phyloP scores from a whole-genome alignment of 257 asterid genomes.

The Solanum lignicaule region DNA sequence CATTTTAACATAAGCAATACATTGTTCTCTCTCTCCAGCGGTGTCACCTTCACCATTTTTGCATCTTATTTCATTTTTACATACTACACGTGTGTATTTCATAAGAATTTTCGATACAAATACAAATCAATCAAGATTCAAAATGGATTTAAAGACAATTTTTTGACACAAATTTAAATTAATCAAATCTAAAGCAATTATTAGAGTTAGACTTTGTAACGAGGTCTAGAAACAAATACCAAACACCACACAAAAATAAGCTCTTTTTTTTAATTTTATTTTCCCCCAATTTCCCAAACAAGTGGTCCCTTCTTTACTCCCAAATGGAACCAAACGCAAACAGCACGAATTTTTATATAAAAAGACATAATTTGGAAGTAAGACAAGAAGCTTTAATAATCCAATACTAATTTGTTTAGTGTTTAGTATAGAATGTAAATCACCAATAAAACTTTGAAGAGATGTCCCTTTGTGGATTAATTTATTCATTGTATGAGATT shows the following conservation, averaged over 20 bases:
- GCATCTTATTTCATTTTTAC: neutral
- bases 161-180: neutral
- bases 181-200: neutral
- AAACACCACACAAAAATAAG: neutral
- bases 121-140: neutral
- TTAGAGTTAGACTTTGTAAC: neutral
- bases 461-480: neutral
- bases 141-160: neutral
- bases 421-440: neutral
- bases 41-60: neutral
- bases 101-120: neutral
- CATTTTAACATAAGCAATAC: neutral
- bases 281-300: neutral
- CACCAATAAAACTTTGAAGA: neutral
- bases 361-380: neutral
- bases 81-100: neutral
- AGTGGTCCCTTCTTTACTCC: slow-evolving; percentile 10
- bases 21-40: neutral
- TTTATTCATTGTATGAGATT: neutral
- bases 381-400: slow-evolving; percentile 10
- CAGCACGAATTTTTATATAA: neutral
- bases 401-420: neutral
- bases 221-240: neutral
- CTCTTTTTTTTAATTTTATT: too few species aligned
- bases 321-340: neutral